Evolutionary conservation across 2,329 filamentous ascomycete species (phyloP), one percentile per base, ranked within the genome.

Genomic region (Penicillium capsulatum): DNA sequence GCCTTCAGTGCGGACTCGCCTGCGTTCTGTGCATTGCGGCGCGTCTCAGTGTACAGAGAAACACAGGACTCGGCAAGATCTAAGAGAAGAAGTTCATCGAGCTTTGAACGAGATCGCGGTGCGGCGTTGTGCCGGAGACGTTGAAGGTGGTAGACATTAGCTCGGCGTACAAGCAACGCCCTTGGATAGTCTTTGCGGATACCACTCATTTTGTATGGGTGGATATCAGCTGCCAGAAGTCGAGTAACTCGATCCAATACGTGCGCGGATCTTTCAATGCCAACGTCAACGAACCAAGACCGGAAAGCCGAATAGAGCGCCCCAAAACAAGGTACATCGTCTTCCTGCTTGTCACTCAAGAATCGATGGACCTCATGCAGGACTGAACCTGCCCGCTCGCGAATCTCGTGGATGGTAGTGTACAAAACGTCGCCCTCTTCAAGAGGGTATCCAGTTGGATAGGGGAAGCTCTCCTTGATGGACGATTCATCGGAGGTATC

Each of bases 201-300:
- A 3, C 92, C 92, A 50, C 85, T 94, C 59, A 96, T 86, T 66
- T 95, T 96, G 73, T 96, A 98, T 0, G 91, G 86, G 16, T 87
- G 81, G 44, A 90, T 84, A 56, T 98, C 92, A 4, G 87, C 83
- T 54, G 83, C 82, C 60, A 96, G 84, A 1, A 98, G 76, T 37
- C 89, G 80, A 3, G 85, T 80, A 10, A 97, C 83, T 14, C 92
- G 78, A 61, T 98, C 92, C 7, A 97, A 73, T 2, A 94, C 86
- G 61, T 96, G 92, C 0, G 92, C 91, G 13, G 91, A 96, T 44
- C 91, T 79, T 67, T 98, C 92, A 44, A 96, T 94, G 13, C 94
- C 92, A 28, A 98, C 90, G 57, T 98, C 92, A 1, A 94, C 89
- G 56, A 98, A 97, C 89, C 90, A 98, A 7, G 87, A 92, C 30